Evolutionary conservation across 176 grass and related monocot genomes (phyloP), one percentile per base, ranked within the genome.

Genomic region (Oryza glumipatula): DNA sequence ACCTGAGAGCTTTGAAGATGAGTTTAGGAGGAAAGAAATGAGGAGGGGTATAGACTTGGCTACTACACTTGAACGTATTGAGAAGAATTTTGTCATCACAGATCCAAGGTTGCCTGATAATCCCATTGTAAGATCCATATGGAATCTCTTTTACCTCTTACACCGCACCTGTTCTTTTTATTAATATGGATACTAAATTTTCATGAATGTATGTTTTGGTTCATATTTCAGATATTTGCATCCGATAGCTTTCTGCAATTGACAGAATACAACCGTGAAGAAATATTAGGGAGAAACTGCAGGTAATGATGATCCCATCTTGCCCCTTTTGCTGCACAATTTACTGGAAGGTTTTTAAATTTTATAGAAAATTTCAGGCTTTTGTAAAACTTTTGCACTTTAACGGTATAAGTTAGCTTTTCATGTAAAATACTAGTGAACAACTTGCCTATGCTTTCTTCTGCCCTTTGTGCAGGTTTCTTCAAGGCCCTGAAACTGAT

Each of bases 11-110:
- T 94, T 98, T 85, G 93, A 94, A 78, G 82, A 95, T 72, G 85
- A 85, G 13, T 70, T 85, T 13, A 92, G 93, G 71, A 95, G 79
- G 82, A 98, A 92, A 86, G 93, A 98, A 78, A 98, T 98, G 93
- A 98, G 96, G 85, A 93, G 79, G 92, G 96, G 96, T 65, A 98
- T 98, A 70, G 96, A 98, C 83, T 83, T 98, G 51, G 96, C 96
- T 63, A 98, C 96, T 49, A 95, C 93, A 68, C 96, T 98, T 56
- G 96, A 98, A 88, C 89, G 91, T 36, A 98, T 98, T 71, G 96
- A 98, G 72, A 94, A 94, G 71, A 94, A 90, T 77, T 94, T 94
- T 74, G 93, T 94, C 68, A 94, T 94, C 56, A 92, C 90, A 5
- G 90, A 92, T 85, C 93, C 90, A 14, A 92, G 88, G 86, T 77